These are phyloP conservation scores for Phylloporus gajari DNA, from an alignment of 1,284 basidiomycete genomes.

Conservation along the genomic window DNA sequence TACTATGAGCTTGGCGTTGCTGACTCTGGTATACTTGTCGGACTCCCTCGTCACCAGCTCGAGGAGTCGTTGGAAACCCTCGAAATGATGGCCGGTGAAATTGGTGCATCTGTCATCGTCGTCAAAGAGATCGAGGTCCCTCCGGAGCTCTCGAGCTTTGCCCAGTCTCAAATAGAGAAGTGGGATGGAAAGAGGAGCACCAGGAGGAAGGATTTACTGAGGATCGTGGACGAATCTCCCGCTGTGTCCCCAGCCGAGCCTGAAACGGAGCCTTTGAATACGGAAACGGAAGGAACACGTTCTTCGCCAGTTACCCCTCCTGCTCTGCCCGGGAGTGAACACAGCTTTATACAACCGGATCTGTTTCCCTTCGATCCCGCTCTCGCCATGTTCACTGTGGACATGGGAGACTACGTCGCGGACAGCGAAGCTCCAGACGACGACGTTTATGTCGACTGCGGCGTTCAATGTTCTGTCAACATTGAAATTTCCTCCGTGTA, in stretches of 20 bases:
- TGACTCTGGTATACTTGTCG: conserved; percentile 88
- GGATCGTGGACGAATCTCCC: conserved; percentile 33
- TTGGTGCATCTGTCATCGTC: conserved; percentile 88
- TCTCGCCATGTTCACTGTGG: conserved; percentile 60
- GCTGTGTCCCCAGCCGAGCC: conserved; percentile 53
- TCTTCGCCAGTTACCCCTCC: conserved; percentile 14
- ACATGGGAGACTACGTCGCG: conserved; percentile 53
- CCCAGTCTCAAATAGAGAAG: conserved; percentile 39
- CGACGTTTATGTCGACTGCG: conserved; percentile 19
- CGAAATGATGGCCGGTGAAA: conserved; percentile 91
- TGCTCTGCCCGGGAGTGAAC: conserved; percentile 5
- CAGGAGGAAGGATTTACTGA: conserved; percentile 33
- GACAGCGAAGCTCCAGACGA: conserved; percentile 31
- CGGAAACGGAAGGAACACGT: conserved; percentile 48
- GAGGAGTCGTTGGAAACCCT: conserved; percentile 84
- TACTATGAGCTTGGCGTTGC: conserved; percentile 93
- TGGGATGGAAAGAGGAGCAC: conserved; percentile 41
- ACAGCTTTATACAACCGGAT: neutral
- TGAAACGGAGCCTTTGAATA: conserved; percentile 41
- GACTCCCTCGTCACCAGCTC: conserved; percentile 79
- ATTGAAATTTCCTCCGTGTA: conserved; percentile 76
- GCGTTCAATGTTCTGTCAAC: conserved; percentile 53
- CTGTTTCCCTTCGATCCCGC: conserved; percentile 27
- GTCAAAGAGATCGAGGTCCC: conserved; percentile 87
- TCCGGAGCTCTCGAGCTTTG: conserved; percentile 56